Evolutionary conservation across 1,139 yeast species (phyloP), one percentile per base, ranked within the genome.

Genomic region (Debaryomycetaceae sp.): DNA sequence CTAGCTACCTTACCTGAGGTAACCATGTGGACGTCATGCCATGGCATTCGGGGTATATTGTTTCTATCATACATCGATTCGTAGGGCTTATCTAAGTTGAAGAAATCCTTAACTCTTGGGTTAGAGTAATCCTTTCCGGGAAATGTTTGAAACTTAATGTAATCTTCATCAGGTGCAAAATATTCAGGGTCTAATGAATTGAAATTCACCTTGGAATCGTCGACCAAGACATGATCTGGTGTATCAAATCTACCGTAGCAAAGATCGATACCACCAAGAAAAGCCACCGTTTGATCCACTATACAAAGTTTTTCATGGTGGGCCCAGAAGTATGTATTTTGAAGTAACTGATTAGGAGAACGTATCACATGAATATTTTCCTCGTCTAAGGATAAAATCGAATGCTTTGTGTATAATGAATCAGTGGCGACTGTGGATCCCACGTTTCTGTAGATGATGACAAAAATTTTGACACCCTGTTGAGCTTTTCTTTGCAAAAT

Each of bases 11-110:
- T 95, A n/a, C 99, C 99, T 7, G 91, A 81, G 3, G 95, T 83
- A 68, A 90, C 82, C 96, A 91, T 93, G 58, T 93, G 98, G 39
- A 95, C 88, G 73, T 95, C 99, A 64, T 95, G 99, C 99, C 99
- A 95, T 6, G 99, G 99, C 99, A 95, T 95, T 57, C 99, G 78
- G 3, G 99, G 98, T 13, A 81, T 78, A 22, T 66, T 66, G 31
- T 79, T 72, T 51, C 99, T 78, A 63, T 95, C 96, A 60, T 90
- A 90, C 95, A 93, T 86, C 22, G 90, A 88, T 41, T 87, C 95
- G 58, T 85, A 90, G 1, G 99, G 99, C 52, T 81, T 82, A 52
- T 91, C 90, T 47, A 95, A 73, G 1, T 77, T 83, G 57, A 62
- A 79, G 61, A 95, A 95, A 63, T 95, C 99, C 56, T 85, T 84